A percentile compares a stretch with the other conserved stretches of the same genome.
phyloP scores from a whole-genome alignment of 192 early-diverging fungal species.

The Physocladia obscura region DNA sequence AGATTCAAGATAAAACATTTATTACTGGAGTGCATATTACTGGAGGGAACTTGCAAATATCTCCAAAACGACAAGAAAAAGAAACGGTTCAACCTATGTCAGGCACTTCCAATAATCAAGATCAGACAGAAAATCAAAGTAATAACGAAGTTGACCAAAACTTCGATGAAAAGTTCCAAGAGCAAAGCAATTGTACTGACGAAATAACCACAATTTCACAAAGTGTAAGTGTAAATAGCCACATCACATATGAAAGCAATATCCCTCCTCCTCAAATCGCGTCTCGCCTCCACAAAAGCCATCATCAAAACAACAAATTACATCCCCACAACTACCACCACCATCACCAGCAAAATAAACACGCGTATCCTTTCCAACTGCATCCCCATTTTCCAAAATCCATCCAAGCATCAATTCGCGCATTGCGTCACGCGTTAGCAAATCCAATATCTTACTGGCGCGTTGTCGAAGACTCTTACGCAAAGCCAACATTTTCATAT shows the following conservation, averaged over 20 bases:
- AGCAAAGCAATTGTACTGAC: background rate
- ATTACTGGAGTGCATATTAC: constrained; percentile 61
- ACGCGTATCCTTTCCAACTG: background rate
- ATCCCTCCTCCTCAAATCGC: constrained; percentile 6
- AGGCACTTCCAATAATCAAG: no score
- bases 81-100: no score
- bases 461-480: constrained; percentile 38
- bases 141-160: background rate
- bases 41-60: background rate
- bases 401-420: constrained; percentile 45
- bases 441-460: constrained; percentile 47
- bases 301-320: background rate
- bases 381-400: constrained; percentile 27
- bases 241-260: background rate
- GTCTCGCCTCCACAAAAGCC: constrained; percentile 2
- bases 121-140: background rate
- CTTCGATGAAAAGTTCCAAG: background rate
- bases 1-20: constrained; percentile 48
- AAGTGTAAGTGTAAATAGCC: background rate
- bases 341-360: background rate
- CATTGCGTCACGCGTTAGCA: constrained; percentile 45
- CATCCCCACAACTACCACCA: background rate
- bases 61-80: no score
- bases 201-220: background rate
- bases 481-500: constrained; percentile 34